Percentiles rank a stretch among this genome's conserved stretches.
phyloP scores from a whole-genome alignment of 257 asterid genomes.

The Dorcoceras hygrometricum region DNA sequence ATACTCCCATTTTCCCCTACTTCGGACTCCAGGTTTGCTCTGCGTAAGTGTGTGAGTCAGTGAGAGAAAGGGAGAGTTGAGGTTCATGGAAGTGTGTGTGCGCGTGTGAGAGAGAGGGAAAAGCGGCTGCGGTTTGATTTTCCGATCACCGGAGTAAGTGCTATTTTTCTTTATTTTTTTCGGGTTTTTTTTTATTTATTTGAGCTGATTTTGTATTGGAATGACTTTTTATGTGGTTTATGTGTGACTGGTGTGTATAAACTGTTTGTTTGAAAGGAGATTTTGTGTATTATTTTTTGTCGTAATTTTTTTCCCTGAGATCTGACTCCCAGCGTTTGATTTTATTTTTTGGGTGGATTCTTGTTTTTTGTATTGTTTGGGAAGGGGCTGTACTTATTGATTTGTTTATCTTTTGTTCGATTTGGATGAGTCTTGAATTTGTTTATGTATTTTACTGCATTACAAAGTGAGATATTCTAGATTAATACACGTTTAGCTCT shows the following conservation, averaged over 20 bases:
- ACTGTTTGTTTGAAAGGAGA: background rate
- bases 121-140: slow-evolving; percentile 28
- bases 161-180: background rate
- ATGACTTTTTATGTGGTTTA: background rate
- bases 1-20: slow-evolving; percentile 30
- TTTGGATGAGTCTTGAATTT: background rate
- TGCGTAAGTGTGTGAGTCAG: background rate
- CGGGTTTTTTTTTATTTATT: background rate
- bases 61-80: background rate
- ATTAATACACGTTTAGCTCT: background rate
- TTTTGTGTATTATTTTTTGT: no score
- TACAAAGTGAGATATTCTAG: background rate
- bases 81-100: slow-evolving; percentile 16
- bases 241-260: background rate
- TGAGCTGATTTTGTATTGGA: background rate
- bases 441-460: background rate
- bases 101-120: slow-evolving; percentile 29
- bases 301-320: background rate
- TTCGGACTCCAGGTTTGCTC: background rate
- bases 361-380: background rate
- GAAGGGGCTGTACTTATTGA: background rate
- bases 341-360: no score
- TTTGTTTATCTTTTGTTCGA: no score
- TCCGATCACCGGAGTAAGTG: slow-evolving; percentile 38
- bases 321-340: background rate